Evolutionary conservation across 768 basidiomycete genomes (phyloP).

Genomic region (Tricholoma sp.): DNA sequence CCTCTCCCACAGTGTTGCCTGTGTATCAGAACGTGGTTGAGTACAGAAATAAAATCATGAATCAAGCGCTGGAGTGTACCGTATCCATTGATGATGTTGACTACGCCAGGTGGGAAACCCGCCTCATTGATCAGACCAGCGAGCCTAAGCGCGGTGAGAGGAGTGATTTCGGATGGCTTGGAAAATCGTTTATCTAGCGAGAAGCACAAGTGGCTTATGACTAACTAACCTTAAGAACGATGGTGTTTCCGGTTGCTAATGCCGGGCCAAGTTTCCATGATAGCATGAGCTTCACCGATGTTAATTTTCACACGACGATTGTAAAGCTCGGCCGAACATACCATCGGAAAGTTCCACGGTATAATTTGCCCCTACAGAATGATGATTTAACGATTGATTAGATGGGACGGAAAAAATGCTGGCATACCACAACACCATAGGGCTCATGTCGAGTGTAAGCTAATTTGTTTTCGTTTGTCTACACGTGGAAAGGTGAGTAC

Average conservation of each 20-base stretch:
- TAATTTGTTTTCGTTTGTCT: conserved; percentile 53
- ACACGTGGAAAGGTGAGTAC: conserved; percentile 6
- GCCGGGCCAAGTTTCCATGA: conserved; percentile 22
- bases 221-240: conserved; percentile 44
- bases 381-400: neutral
- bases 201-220: neutral
- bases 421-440: too few species aligned
- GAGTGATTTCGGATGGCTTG: conserved; percentile 63
- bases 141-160: conserved; percentile 49
- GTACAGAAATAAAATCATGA: conserved; percentile 29
- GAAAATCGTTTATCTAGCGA: too few species aligned
- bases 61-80: conserved; percentile 18
- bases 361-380: conserved; percentile 40
- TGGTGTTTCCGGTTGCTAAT: conserved; percentile 46
- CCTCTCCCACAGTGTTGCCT: conserved; percentile 54
- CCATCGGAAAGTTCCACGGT: conserved; percentile 49
- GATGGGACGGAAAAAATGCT: conserved; percentile 14
- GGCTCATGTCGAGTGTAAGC: conserved; percentile 32
- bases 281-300: neutral
- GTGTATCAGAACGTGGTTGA: conserved; percentile 35
- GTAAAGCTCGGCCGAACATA: neutral
- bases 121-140: conserved; percentile 54
- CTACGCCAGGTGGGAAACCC: conserved; percentile 65
- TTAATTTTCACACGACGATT: neutral
- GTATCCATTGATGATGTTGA: conserved; percentile 61